Percentiles rank a stretch among this genome's conserved stretches.
Conservation (phyloP, 2,329 filamentous ascomycete genomes). For the Fusarium penzigii region DNA sequence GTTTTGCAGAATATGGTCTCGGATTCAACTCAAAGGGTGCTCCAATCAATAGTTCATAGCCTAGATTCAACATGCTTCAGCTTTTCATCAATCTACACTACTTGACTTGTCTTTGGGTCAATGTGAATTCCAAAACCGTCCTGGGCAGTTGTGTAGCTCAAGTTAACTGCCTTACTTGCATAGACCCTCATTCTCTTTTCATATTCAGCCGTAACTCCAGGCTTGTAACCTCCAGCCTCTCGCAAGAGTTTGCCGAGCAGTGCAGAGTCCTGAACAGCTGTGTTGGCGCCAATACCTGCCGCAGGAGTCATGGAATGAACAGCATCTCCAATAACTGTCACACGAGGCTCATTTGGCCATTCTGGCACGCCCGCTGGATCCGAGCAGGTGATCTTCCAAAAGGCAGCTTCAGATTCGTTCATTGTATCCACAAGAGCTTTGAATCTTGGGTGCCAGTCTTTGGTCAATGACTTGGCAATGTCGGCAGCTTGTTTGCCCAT, state of each 20-base stretch:
- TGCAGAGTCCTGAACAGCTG: constrained; percentile 56
- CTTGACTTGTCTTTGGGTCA: constrained; percentile 39
- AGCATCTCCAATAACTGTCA: constrained; percentile 61
- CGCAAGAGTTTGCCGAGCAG: constrained; percentile 52
- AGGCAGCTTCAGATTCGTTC: constrained; percentile 57
- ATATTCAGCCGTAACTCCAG: constrained; percentile 57
- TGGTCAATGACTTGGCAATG: constrained; percentile 55
- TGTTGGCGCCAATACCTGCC: constrained; percentile 58
- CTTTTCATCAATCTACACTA: constrained; percentile 9
- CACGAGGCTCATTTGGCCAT: constrained; percentile 59
- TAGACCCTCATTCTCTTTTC: constrained; percentile 64
- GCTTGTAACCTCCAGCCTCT: constrained; percentile 54
- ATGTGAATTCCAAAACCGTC: constrained; percentile 47
- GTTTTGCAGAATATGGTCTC: no score
- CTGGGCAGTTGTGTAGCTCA: constrained; percentile 52
- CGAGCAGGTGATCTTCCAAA: constrained; percentile 68
- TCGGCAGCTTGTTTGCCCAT: constrained; percentile 57
- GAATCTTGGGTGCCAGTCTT: constrained; percentile 57
- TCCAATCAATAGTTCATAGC: no score
- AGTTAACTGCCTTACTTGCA: constrained; percentile 54
- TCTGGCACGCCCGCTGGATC: constrained; percentile 59
- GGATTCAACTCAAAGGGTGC: no score
- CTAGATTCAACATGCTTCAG: no score
- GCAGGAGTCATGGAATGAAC: constrained; percentile 60
- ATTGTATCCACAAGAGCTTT: constrained; percentile 61